Evolutionary conservation across 1,139 yeast genomes (phyloP), one percentile per base, ranked within the genome.

Genomic region (Blastobotrys indianensis): DNA sequence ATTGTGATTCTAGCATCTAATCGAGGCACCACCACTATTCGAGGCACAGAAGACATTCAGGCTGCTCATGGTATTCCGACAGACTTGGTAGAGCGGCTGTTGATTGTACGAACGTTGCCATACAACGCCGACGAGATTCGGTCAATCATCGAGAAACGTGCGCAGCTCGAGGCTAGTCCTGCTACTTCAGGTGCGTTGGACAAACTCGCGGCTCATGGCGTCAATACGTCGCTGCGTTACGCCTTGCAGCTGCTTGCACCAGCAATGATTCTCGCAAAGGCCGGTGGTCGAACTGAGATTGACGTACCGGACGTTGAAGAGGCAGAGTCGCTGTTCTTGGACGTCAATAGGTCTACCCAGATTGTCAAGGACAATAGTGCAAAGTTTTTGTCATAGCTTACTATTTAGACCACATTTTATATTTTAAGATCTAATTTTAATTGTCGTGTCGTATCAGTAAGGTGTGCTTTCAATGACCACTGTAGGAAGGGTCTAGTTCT

Each of bases 41-140:
- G 94, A 60, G 98, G 98, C 40, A 82, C 97, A 6, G 95, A 86
- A 35, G 95, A 84, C 54, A 77, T 84, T 47, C 77, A 79, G 54
- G 84, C 95, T 13, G 97, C 99, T 23, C 98, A 94, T 62, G 99
- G 99, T 42, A 79, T 94, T 54, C 98, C 99, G 33, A 85, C 96
- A 1, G 99, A 92, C 70, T 75, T 92, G 62, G 76, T 90, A 48
- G 99, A 92, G 66, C 75, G 99, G 55, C 72, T 92, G 53, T 75
- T 92, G 57, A 94, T 92, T 63, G 92, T 94, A 44, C 82, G 94
- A 66, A 92, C 98, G 5, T 72, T 86, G 50, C 94, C 96, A 23
- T 92, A 92, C 70, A 76, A 75, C 52, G 77, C 76, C 54, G 94
- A 85, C 44, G 98, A 92, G 66, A 85, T 90, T 52, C 77, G 80